Conservation (phyloP, 2,329 filamentous ascomycete species). For the Microdochium paspali region DNA sequence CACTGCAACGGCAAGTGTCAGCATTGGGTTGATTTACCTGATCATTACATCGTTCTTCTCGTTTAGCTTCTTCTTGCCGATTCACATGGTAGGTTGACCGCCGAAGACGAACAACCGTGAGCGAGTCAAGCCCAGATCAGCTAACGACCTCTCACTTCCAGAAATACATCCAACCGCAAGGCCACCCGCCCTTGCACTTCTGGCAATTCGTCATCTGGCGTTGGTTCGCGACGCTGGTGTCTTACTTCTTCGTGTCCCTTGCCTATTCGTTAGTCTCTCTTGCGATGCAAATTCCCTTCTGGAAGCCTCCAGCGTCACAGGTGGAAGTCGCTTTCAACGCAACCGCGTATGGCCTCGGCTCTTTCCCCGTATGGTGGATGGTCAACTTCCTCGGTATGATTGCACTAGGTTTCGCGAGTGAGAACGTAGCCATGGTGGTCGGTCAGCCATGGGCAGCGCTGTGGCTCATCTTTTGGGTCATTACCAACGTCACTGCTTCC, state of each 20-base stretch:
- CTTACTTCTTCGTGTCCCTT: slow-evolving; percentile 53
- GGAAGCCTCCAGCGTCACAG: slow-evolving; percentile 30
- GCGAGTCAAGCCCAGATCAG: not conserved
- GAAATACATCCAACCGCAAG: slow-evolving; percentile 42
- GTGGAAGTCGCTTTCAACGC: slow-evolving; percentile 25
- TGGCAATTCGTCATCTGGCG: slow-evolving; percentile 50
- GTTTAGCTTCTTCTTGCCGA: slow-evolving; percentile 55
- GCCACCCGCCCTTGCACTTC: slow-evolving; percentile 48
- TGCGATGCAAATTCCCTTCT: slow-evolving; percentile 54
- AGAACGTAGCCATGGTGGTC: slow-evolving; percentile 55
- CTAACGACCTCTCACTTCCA: slow-evolving; percentile 2
- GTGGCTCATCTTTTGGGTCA: slow-evolving; percentile 61
- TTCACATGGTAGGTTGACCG: slow-evolving; percentile 48
- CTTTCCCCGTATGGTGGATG: slow-evolving; percentile 55
- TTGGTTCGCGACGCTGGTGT: slow-evolving; percentile 41
- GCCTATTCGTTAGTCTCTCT: slow-evolving; percentile 55
- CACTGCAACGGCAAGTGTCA: slow-evolving; percentile 45
- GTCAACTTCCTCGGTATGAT: slow-evolving; percentile 54
- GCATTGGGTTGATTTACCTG: slow-evolving; percentile 55
- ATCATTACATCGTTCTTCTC: slow-evolving; percentile 61
- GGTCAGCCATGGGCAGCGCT: slow-evolving; percentile 49
- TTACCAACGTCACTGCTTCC: slow-evolving; percentile 51
- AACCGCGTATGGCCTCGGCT: slow-evolving; percentile 44
- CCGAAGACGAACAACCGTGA: too few species aligned
- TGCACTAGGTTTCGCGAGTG: slow-evolving; percentile 51